Conservation (phyloP, 441 rosid species). For the Jatropha podagrica region DNA sequence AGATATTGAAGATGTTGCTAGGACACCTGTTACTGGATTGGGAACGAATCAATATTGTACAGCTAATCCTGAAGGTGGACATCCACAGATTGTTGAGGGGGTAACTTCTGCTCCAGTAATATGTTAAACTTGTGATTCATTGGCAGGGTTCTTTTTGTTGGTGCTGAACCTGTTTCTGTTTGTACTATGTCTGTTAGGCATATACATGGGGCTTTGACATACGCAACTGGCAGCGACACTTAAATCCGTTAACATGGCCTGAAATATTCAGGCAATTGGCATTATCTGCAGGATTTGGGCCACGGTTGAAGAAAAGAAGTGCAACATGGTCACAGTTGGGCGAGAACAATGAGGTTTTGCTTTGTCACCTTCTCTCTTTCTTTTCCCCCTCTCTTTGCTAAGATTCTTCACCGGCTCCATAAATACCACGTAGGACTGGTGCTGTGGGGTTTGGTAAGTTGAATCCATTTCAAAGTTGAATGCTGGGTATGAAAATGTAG, state of each 20-base stretch:
- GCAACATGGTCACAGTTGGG: constrained; percentile 41
- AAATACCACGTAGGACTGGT: constrained; percentile 1
- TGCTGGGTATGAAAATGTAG: background rate
- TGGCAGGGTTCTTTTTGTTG: constrained; percentile 15
- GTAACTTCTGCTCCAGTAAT: constrained; percentile 41
- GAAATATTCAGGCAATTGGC: constrained; percentile 93
- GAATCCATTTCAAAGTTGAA: background rate
- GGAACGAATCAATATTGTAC: constrained; percentile 77
- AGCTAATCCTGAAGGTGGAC: constrained; percentile 98
- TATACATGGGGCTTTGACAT: constrained; percentile 99
- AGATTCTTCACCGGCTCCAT: background rate
- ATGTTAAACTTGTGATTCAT: constrained; percentile 14
- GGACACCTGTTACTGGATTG: constrained; percentile 75
- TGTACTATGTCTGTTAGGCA: constrained; percentile 57
- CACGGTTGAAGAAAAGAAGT: constrained; percentile 63
- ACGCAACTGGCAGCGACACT: constrained; percentile 86
- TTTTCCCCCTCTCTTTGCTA: background rate
- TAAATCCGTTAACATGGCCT: constrained; percentile 94
- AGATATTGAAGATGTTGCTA: constrained; percentile 97
- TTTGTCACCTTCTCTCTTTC: constrained; percentile 13
- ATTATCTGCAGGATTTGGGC: constrained; percentile 89
- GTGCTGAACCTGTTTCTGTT: constrained; percentile 23
- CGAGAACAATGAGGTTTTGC: constrained; percentile 65
- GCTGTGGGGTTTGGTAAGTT: background rate
- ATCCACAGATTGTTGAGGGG: constrained; percentile 95